These are phyloP conservation scores for Paramecium pentaurelia DNA, from an alignment of 73 alveolate species.

Conservation along the genomic window DNA sequence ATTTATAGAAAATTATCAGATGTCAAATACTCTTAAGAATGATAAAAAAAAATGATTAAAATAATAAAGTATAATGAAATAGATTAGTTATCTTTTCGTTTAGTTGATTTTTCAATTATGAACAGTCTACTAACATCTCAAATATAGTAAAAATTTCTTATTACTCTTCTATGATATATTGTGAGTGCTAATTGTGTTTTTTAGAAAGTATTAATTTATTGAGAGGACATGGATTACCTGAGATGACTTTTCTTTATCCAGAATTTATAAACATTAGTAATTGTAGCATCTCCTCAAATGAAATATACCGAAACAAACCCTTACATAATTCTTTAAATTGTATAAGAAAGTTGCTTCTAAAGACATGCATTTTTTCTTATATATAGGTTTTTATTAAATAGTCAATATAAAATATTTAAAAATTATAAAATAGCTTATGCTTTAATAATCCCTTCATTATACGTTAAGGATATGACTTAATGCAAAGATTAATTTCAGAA, in stretches of 20 bases:
- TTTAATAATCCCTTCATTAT: background rate
- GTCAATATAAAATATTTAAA: background rate
- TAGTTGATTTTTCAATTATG: background rate
- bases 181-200: background rate
- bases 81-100: too few species aligned
- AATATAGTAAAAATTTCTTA: background rate
- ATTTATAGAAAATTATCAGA: background rate
- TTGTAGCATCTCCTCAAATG: background rate
- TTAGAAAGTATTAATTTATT: background rate
- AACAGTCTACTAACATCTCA: background rate
- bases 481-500: background rate
- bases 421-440: background rate
- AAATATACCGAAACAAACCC: background rate
- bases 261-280: background rate
- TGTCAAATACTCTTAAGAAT: background rate
- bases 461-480: background rate
- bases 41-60: background rate
- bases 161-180: background rate
- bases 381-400: background rate
- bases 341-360: background rate
- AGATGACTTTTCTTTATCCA: background rate
- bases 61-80: background rate
- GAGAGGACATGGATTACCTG: background rate
- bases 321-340: background rate
- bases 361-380: background rate